Evolutionary conservation across 306 rosid genomes (phyloP), one percentile per base, ranked within the genome.

Genomic region (Vigna mungo): DNA sequence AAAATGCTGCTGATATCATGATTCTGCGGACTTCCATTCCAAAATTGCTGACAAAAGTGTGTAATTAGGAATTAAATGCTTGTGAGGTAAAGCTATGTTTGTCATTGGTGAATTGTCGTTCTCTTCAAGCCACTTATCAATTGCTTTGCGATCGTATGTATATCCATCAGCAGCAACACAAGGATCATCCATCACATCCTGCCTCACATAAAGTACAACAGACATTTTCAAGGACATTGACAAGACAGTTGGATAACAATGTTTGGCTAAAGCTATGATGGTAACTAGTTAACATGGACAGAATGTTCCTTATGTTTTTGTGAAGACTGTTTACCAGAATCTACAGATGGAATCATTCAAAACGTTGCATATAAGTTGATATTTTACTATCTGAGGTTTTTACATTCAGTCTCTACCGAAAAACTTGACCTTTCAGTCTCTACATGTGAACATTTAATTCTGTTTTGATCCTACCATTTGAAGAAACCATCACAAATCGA

Each of bases 161-260:
- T 92, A 92, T 71, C 99, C 99, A 75, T 96, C 99, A 0, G 94
- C 92, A 2, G 99, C 98, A n/a, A 91, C 97, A 82, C 93, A 92
- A 36, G 99, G 99, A 46, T 96, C 96, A 5, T 86, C 86, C 99
- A 95, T 95, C 78, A 95, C 88, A 72, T 88, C 93, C 99, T 95
- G 84, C 46, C 74, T 41, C 75, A 83, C 63, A 80, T 0, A n/a
- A 30, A 71, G 71, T 37, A 80, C 5, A 30, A 9, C 32, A 44
- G 39, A 17, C 48, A 63, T 55, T 20, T 47, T 77, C 43, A 30
- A 25, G 8, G 56, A 56, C 21, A 60, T 47, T 64, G 46, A 60
- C n/a, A 74, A 69, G 56, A 60, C 17, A 27, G 54, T 65, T 27
- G 67, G 52, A 60, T 75, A 56, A 32, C 59, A 65, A 65, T 46